These are phyloP conservation scores for Camellia oleifera DNA, from an alignment of 179 eudicot species.

Conservation along the genomic window DNA sequence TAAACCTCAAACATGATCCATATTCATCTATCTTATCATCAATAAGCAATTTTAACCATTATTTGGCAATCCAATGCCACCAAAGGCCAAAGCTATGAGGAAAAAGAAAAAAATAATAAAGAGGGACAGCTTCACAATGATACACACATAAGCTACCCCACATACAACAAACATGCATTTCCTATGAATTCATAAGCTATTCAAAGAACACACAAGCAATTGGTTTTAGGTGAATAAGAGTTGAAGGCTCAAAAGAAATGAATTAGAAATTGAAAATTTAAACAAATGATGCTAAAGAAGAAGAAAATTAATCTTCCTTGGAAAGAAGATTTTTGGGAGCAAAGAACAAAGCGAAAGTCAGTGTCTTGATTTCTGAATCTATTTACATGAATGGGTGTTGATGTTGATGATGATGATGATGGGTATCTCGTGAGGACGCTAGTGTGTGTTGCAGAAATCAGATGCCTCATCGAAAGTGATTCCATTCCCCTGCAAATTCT, in stretches of 20 bases:
- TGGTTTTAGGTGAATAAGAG: neutral
- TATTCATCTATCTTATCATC: neutral
- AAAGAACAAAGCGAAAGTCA: slow-evolving; percentile 23
- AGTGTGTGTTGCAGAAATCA: slow-evolving; percentile 19
- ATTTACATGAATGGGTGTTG: slow-evolving; percentile 17
- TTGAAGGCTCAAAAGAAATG: neutral
- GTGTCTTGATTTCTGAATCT: slow-evolving; percentile 15
- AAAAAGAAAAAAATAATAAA: neutral
- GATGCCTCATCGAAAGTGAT: slow-evolving; percentile 20
- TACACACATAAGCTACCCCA: too few relatives aligned
- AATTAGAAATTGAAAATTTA: neutral
- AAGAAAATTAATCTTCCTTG: slow-evolving; percentile 30
- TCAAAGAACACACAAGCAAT: too few relatives aligned
- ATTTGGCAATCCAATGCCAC: slow-evolving; percentile 1
- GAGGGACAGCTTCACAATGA: neutral
- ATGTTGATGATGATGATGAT: too few relatives aligned
- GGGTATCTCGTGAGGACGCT: slow-evolving; percentile 10
- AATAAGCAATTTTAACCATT: neutral
- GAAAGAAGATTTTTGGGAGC: slow-evolving; percentile 44
- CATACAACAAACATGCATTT: too few relatives aligned
- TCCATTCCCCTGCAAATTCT: slow-evolving; percentile 24
- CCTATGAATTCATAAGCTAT: too few relatives aligned
- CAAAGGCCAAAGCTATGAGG: too few relatives aligned
- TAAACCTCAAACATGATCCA: neutral
- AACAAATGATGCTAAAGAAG: neutral